A percentile compares a stretch with the other conserved stretches of the same genome.
These are phyloP conservation scores for Haematococcus sp. DNA, from an alignment of 139 green algal species.

Conservation along the genomic window DNA sequence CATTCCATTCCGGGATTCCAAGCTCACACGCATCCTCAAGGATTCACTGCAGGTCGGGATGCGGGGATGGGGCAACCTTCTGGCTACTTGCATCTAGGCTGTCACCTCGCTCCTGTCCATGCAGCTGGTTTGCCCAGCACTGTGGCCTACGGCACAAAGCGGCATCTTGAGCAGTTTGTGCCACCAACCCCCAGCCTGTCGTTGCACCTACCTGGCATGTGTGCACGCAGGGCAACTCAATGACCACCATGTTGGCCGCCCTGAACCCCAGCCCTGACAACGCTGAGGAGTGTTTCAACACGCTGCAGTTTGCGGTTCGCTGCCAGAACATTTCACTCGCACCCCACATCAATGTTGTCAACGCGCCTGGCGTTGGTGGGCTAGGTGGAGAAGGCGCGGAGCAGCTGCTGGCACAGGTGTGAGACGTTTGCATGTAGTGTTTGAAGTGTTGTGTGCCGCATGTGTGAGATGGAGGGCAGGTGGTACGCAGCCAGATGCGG, in stretches of 20 bases:
- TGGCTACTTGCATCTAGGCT: too few relatives aligned
- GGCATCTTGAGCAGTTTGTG: too few relatives aligned
- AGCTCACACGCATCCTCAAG: conserved; percentile 60
- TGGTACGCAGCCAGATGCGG: too few relatives aligned
- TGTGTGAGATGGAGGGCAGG: too few relatives aligned
- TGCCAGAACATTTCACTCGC: conserved; percentile 25
- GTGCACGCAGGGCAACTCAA: conserved; percentile 28
- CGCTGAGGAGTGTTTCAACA: conserved; percentile 41
- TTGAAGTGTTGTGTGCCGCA: too few relatives aligned
- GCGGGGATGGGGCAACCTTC: too few relatives aligned
- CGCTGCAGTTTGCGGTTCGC: conserved; percentile 51
- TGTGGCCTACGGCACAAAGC: too few relatives aligned
- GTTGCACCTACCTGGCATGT: not conserved
- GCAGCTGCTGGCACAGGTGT: not conserved
- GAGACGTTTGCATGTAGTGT: not conserved
- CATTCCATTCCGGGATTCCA: conserved; percentile 58
- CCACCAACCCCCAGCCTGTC: not conserved
- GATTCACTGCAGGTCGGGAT: conserved; percentile 25
- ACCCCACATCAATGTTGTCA: conserved; percentile 33
- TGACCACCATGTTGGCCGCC: conserved; percentile 35
- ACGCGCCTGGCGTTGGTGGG: not conserved
- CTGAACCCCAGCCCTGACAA: conserved; percentile 38
- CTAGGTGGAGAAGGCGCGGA: conserved; percentile 2
- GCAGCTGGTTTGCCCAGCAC: too few relatives aligned
- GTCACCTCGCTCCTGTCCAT: too few relatives aligned